Conservation (phyloP, 306 rosid genomes). For the Cucurbita argyrosperma region DNA sequence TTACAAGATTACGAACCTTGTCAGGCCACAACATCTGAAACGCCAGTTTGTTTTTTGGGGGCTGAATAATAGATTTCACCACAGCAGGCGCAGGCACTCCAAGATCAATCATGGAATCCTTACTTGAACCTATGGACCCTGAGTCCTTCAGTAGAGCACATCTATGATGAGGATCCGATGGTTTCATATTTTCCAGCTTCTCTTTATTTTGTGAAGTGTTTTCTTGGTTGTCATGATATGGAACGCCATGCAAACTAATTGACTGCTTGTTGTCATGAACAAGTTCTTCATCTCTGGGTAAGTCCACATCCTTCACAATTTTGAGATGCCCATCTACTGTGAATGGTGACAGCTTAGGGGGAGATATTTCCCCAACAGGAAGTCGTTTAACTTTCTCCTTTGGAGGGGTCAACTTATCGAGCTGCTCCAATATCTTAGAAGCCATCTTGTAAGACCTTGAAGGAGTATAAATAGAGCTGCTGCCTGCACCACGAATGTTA, state of each 20-base stretch:
- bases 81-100: constrained; percentile 19
- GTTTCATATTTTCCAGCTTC: constrained; percentile 33
- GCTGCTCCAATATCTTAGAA: constrained; percentile 63
- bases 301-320: constrained; percentile 58
- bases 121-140: constrained; percentile 13
- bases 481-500: constrained; percentile 18
- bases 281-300: constrained; percentile 32
- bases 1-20: constrained; percentile 37
- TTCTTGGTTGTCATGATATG: constrained; percentile 16
- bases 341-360: constrained; percentile 49
- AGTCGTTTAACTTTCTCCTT: constrained; percentile 39
- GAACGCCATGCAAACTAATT: background rate
- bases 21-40: constrained; percentile 80
- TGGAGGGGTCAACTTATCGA: constrained; percentile 61
- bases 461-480: constrained; percentile 17
- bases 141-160: constrained; percentile 14
- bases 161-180: constrained; percentile 19
- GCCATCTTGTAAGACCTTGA: constrained; percentile 62
- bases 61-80: constrained; percentile 9
- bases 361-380: constrained; percentile 28
- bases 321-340: constrained; percentile 60
- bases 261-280: constrained; percentile 5
- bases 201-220: constrained; percentile 19
- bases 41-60: constrained; percentile 34
- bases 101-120: constrained; percentile 12